A percentile compares a stretch with the other conserved stretches of the same genome.
phyloP scores from a whole-genome alignment of 495 filamentous ascomycete genomes.

The Aspergillus carlsbadensis region DNA sequence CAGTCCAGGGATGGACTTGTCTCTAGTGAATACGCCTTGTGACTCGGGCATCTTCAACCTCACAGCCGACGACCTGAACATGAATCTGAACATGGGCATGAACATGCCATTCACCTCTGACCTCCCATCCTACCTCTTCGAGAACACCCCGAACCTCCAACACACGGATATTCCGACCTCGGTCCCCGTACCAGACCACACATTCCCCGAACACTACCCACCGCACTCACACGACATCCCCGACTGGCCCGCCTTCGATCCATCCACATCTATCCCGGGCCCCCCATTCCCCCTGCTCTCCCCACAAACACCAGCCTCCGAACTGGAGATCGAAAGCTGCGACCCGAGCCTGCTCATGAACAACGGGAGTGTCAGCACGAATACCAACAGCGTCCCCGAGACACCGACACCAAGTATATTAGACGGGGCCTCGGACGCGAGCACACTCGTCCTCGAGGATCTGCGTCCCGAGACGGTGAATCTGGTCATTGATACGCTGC shows the following conservation, averaged over 20 bases:
- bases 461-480: slow-evolving; percentile 1
- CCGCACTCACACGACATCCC: background rate
- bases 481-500: slow-evolving; percentile 4
- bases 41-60: background rate
- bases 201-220: background rate
- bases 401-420: background rate
- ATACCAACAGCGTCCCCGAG: background rate
- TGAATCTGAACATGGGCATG: too few relatives aligned
- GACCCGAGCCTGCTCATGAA: background rate
- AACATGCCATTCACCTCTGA: background rate
- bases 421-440: background rate
- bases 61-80: background rate
- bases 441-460: slow-evolving; percentile 3
- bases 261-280: too few relatives aligned
- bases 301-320: background rate
- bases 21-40: background rate
- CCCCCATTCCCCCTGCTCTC: background rate
- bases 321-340: background rate
- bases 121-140: background rate
- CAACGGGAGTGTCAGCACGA: too few relatives aligned
- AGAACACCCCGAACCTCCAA: background rate
- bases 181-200: background rate
- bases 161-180: background rate
- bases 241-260: background rate
- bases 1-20: background rate